Evolutionary conservation across 169 alveolate genomes (phyloP), one percentile per base, ranked within the genome.

Genomic region (Plasmodium coatneyi): DNA sequence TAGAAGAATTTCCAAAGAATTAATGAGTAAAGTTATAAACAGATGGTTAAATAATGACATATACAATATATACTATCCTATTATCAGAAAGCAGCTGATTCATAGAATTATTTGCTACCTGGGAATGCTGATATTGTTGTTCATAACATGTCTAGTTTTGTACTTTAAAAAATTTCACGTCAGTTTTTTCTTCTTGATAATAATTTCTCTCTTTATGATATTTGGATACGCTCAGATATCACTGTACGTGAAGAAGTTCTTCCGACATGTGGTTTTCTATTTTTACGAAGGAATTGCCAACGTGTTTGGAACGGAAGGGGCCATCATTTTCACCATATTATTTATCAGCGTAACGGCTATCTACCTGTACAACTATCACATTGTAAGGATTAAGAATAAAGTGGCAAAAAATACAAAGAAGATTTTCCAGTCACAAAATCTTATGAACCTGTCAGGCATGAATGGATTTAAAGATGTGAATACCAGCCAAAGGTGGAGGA

Each of bases 11-110:
- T 91, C 95, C 54, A 91, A 91, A 81, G 95, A 91, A 32, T 81
- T 91, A 91, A 91, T 91, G 95, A 91, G 95, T 81, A 91, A 91
- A 91, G 95, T 91, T 32, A 91, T 91, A 30, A 91, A 91, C 72
- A 70, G 95, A 49, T 91, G 95, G 95, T 80, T 91, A 39, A 81
- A 91, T 71, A 91, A 71, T 91, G 95, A 91, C 41, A 91, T 91
- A 41, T 91, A 91, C 34, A 56, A 91, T 30, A 22, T 91, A 70
- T 91, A 91, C 60, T 80, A 80, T 41, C 95, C 95, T 7, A 78
- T 91, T 81, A 91, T 91, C 14, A 80, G 95, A 76, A 91, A 91
- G 6, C 95, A 91, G 32, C 39, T 80, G n/a, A 71, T 91, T 5
- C 95, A 91, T 52, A 91, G 30, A 70, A 72, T 91, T 43, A 72